Evolutionary conservation across 2,329 filamentous ascomycete species (phyloP).

Genomic region (Amphichorda felina): DNA sequence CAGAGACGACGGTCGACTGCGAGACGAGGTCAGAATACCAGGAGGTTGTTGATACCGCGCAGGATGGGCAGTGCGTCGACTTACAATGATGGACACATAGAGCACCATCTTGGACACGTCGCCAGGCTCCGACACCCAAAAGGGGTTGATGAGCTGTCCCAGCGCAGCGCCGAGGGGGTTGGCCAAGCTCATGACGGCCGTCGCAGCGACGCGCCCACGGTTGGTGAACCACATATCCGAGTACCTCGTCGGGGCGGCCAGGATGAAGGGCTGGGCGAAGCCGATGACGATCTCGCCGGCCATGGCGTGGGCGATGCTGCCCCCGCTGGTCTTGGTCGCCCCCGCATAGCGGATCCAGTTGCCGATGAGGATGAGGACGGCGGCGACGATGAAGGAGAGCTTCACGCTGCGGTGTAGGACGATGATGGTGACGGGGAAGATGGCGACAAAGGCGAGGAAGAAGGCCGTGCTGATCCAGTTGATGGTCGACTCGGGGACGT

Average conservation of each 20-base stretch:
- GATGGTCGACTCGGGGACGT: slow-evolving; percentile 60
- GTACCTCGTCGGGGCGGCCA: slow-evolving; percentile 80
- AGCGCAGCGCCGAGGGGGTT: slow-evolving; percentile 86
- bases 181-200: slow-evolving; percentile 71
- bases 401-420: slow-evolving; percentile 73
- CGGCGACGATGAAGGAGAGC: slow-evolving; percentile 61
- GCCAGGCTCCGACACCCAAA: slow-evolving; percentile 50
- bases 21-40: not conserved
- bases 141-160: slow-evolving; percentile 75
- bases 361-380: slow-evolving; percentile 62
- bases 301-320: slow-evolving; percentile 68
- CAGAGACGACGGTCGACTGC: slow-evolving; percentile 33
- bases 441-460: slow-evolving; percentile 68
- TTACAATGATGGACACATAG: slow-evolving; percentile 71
- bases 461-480: slow-evolving; percentile 92
- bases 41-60: not conserved
- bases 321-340: slow-evolving; percentile 35
- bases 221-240: slow-evolving; percentile 93
- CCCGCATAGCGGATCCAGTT: slow-evolving; percentile 90
- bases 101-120: slow-evolving; percentile 75
- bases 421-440: slow-evolving; percentile 63
- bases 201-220: slow-evolving; percentile 72
- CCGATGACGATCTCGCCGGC: slow-evolving; percentile 86
- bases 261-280: slow-evolving; percentile 82
- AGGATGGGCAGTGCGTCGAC: slow-evolving; percentile 14